Evolutionary conservation across 345 rosid species (phyloP), one percentile per base, ranked within the genome.

Genomic region (Linum trigynum): DNA sequence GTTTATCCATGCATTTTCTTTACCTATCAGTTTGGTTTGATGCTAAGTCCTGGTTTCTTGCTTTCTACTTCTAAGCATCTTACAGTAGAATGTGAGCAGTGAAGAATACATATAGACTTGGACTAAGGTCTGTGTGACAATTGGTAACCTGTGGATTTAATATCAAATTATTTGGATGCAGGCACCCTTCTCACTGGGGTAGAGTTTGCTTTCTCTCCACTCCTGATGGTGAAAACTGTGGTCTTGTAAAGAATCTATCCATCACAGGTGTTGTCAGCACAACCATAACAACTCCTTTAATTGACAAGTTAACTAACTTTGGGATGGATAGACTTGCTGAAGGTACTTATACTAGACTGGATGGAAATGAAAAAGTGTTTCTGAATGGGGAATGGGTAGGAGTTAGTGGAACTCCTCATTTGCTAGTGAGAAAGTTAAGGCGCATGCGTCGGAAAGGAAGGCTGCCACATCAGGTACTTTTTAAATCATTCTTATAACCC

Each of bases 151-250:
- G 4, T 16, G 7, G 43, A 63, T 73, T 58, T 59, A 45, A 71
- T 61, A 69, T 67, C 12, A 71, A 43, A 35, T 62, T 64, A 75
- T 69, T 57, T 79, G 66, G 62, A 14, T 41, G 70, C 84, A 88
- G 98, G 70, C 96, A 88, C 74, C 99, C 99, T 65, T 90, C 99
- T 68, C 99, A 92, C 64, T 88, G 99, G 97, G 99, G 99, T 64
- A 88, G 85, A 77, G 85, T 86, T 64, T 90, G 99, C 82, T 86
- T 90, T 77, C 80, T 90, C 57, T 90, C 99, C 11, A 92, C 97
- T 17, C 92, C 99, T 6, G 97, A 90, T 78, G 99, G 96, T 61
- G 97, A 92, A 81, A 90, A 92, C 66, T 92, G 99, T 75, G 99
- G 99, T 55, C 99, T 92, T 58, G 97, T 92, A 45, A 92, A 92